A percentile compares a stretch with the other conserved stretches of the same genome.
phyloP scores from a whole-genome alignment of 2,329 filamentous ascomycete species.

The Curvularia lunata region DNA sequence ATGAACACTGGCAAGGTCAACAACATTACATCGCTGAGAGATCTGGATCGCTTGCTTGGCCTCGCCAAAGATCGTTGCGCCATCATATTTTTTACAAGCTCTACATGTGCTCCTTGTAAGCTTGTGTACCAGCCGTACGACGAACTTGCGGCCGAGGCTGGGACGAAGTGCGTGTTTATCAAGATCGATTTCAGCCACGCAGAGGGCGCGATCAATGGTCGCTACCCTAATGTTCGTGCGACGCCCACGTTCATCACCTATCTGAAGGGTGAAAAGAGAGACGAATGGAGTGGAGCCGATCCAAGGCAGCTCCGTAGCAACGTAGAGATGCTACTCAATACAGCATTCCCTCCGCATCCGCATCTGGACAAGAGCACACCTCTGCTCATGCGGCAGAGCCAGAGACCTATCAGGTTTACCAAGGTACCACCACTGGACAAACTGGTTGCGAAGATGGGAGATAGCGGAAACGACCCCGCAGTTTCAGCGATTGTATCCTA shows the following conservation, averaged over 20 bases:
- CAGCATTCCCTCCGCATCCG: slow-evolving; percentile 76
- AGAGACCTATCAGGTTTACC: slow-evolving; percentile 73
- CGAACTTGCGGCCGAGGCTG: slow-evolving; percentile 75
- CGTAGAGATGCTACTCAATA: slow-evolving; percentile 74
- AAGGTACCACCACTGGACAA: slow-evolving; percentile 86
- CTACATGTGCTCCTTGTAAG: slow-evolving; percentile 85
- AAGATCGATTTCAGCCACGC: slow-evolving; percentile 80
- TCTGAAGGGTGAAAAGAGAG: slow-evolving; percentile 74
- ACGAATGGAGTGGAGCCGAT: slow-evolving; percentile 82
- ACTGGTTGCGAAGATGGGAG: slow-evolving; percentile 77
- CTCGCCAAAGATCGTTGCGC: slow-evolving; percentile 71
- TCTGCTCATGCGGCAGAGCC: slow-evolving; percentile 67
- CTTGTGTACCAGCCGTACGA: slow-evolving; percentile 82
- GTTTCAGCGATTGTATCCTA: slow-evolving; percentile 73
- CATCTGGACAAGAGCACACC: slow-evolving; percentile 76
- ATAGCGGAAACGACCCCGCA: slow-evolving; percentile 62
- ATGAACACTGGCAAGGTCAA: slow-evolving; percentile 60
- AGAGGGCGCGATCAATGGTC: slow-evolving; percentile 65
- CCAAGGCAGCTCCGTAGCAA: slow-evolving; percentile 71
- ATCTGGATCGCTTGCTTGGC: slow-evolving; percentile 66
- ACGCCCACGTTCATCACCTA: slow-evolving; percentile 93
- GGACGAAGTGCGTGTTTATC: slow-evolving; percentile 72
- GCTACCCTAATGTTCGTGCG: slow-evolving; percentile 68
- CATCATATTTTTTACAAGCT: slow-evolving; percentile 90
- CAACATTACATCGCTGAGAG: slow-evolving; percentile 63